These are phyloP conservation scores for Sporothrix sp. DNA, from an alignment of 2,329 filamentous ascomycete genomes.

Conservation along the genomic window DNA sequence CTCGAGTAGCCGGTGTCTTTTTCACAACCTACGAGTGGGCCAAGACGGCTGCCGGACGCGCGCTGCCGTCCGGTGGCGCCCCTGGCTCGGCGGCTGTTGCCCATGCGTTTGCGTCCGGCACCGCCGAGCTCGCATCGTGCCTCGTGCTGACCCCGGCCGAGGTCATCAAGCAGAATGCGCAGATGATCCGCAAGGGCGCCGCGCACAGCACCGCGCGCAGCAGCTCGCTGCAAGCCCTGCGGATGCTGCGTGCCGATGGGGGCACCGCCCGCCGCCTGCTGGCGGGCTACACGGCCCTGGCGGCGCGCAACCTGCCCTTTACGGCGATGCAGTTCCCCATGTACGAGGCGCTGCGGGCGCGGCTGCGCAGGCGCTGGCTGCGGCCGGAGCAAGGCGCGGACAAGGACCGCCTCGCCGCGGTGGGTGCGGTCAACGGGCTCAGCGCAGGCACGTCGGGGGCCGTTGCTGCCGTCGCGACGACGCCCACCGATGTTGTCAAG, in stretches of 20 bases:
- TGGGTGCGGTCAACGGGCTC: conserved; percentile 58
- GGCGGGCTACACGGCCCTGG: conserved; percentile 69
- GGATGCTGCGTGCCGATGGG: conserved; percentile 39
- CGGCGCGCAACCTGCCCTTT: conserved; percentile 75
- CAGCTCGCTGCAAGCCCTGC: conserved; percentile 42
- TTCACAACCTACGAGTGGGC: conserved; percentile 81
- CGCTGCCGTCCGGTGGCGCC: conserved; percentile 28
- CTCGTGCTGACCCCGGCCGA: conserved; percentile 81
- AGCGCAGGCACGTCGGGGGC: conserved; percentile 67
- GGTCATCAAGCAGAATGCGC: conserved; percentile 88
- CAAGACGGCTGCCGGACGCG: conserved; percentile 51
- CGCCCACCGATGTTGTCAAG: conserved; percentile 82
- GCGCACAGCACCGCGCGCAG: no score
- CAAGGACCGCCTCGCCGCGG: conserved; percentile 44
- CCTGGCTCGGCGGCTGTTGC: conserved; percentile 50
- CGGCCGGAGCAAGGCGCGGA: conserved; percentile 4
- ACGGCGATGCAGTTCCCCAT: conserved; percentile 83
- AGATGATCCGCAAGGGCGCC: conserved; percentile 52
- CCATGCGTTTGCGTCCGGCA: conserved; percentile 62
- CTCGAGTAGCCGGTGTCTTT: conserved; percentile 80
- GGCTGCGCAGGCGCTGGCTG: conserved; percentile 35
- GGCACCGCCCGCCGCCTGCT: conserved; percentile 48
- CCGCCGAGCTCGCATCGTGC: conserved; percentile 76
- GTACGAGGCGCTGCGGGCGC: conserved; percentile 60
- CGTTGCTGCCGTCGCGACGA: conserved; percentile 71